Evolutionary conservation across 2,329 filamentous ascomycete species (phyloP).

Genomic region (Hymenoscyphus fraxineus): DNA sequence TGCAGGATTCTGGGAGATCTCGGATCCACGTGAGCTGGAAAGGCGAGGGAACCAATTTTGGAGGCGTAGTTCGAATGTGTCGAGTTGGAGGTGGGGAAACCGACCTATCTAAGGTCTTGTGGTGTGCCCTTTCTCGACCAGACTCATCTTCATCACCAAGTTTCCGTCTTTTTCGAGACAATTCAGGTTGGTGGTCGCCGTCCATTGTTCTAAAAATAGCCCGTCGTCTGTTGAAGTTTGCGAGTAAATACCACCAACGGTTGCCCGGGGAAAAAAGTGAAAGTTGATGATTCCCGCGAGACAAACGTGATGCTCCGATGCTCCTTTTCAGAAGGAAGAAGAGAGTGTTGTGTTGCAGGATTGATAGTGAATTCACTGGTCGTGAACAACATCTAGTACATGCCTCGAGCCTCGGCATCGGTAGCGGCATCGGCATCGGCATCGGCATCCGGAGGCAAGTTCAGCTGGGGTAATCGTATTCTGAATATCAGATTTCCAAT

Average conservation of each 20-base stretch:
- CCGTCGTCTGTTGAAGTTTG: not conserved
- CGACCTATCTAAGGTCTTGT: not conserved
- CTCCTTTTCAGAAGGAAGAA: not conserved
- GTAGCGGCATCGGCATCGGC: too few relatives aligned
- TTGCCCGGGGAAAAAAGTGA: not conserved
- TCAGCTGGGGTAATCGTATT: too few relatives aligned
- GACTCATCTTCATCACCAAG: constrained; percentile 13
- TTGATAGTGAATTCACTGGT: not conserved
- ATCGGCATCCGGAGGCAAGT: too few relatives aligned
- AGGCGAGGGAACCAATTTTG: constrained; percentile 44
- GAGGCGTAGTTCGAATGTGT: not conserved
- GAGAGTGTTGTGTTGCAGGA: not conserved
- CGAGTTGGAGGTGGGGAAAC: constrained; percentile 9
- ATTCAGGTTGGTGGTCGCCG: not conserved
- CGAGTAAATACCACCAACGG: too few relatives aligned
- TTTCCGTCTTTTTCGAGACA: constrained; percentile 28
- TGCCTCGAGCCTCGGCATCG: too few relatives aligned
- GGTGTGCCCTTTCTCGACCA: constrained; percentile 4
- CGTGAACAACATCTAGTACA: too few relatives aligned
- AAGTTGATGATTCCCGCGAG: not conserved
- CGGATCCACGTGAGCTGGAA: constrained; percentile 55
- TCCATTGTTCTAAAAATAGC: constrained; percentile 19
- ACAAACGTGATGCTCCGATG: not conserved
- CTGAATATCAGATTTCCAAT: not conserved
- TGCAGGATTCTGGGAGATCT: constrained; percentile 48